Evolutionary conservation across 2,329 filamentous ascomycete species (phyloP).

Genomic region (Colletotrichum caudatum): DNA sequence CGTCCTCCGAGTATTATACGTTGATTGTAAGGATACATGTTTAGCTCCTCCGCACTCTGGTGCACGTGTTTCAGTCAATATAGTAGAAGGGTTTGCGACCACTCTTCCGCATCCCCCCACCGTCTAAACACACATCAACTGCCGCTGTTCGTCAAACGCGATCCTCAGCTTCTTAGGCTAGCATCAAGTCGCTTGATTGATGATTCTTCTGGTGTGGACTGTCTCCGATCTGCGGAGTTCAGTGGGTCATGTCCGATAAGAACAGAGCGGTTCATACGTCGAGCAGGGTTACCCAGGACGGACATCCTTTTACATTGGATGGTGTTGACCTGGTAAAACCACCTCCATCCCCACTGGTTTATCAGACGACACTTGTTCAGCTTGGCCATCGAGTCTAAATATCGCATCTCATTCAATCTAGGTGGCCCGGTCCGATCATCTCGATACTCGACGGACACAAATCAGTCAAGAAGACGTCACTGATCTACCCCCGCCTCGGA

Average conservation of each 20-base stretch:
- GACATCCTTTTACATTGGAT: neutral
- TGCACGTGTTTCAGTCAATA: too few relatives aligned
- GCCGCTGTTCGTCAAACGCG: too few relatives aligned
- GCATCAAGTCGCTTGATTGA: neutral
- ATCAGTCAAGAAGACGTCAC: neutral
- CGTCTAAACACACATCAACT: neutral
- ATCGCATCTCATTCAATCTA: neutral
- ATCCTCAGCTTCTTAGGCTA: neutral
- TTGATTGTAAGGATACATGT: too few relatives aligned
- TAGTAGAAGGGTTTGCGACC: too few relatives aligned
- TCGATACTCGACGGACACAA: neutral
- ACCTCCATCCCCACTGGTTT: neutral
- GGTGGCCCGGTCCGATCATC: neutral
- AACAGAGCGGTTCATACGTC: slow-evolving; percentile 4
- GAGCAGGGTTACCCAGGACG: neutral
- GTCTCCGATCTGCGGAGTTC: slow-evolving; percentile 22
- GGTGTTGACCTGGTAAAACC: neutral
- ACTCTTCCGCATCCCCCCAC: too few relatives aligned
- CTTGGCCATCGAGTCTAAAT: neutral
- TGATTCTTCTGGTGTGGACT: neutral
- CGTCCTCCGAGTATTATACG: too few relatives aligned
- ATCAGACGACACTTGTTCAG: neutral
- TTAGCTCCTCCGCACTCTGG: too few relatives aligned
- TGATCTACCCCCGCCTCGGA: neutral
- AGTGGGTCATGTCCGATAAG: slow-evolving; percentile 17